Conservation (phyloP, 345 rosid species). For the Aquilaria yunnanensis region DNA sequence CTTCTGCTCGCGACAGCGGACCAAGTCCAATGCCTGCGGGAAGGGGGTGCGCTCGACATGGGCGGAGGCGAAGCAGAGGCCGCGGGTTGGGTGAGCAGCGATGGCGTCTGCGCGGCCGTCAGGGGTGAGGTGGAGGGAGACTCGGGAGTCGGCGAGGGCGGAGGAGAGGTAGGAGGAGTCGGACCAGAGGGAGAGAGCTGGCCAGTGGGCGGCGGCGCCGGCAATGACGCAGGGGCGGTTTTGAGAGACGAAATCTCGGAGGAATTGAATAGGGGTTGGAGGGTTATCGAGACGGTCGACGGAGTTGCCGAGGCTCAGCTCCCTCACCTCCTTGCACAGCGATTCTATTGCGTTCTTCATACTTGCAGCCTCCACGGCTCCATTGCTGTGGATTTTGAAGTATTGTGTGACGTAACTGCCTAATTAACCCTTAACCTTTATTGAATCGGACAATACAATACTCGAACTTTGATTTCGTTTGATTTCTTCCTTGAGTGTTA, state of each 20-base stretch:
- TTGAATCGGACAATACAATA: too few relatives aligned
- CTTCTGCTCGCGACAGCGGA: constrained; percentile 14
- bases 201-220: constrained; percentile 63
- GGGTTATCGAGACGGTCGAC: constrained; percentile 41
- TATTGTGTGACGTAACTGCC: too few relatives aligned
- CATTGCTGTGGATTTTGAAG: too few relatives aligned
- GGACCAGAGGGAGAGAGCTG: constrained; percentile 68
- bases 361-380: neutral
- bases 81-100: constrained; percentile 15
- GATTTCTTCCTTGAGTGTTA: too few relatives aligned
- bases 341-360: constrained; percentile 28
- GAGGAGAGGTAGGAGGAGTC: constrained; percentile 38
- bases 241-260: constrained; percentile 56
- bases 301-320: constrained; percentile 40
- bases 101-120: constrained; percentile 73
- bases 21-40: constrained; percentile 44
- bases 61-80: constrained; percentile 71
- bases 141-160: constrained; percentile 45
- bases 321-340: constrained; percentile 73
- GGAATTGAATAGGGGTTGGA: constrained; percentile 62
- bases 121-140: constrained; percentile 85
- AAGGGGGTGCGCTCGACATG: constrained; percentile 54
- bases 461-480: too few relatives aligned
- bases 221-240: constrained; percentile 82
- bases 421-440: too few relatives aligned